A percentile compares a stretch with the other conserved stretches of the same genome.
Evolutionary conservation across 306 rosid genomes (phyloP).

Genomic region (Herpetospermum pedunculosum): DNA sequence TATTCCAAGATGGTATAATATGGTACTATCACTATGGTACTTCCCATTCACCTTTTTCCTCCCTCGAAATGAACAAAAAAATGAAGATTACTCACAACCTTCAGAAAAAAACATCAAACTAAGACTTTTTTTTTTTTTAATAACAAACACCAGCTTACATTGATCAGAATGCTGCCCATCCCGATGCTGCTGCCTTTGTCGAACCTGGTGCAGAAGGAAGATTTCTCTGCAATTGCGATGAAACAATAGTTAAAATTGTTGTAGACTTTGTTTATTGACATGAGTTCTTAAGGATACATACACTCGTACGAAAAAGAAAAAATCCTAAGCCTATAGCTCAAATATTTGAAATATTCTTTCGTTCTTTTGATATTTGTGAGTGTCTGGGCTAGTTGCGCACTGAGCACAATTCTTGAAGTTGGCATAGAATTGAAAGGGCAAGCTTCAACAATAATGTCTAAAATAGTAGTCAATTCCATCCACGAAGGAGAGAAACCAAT

Average conservation of each 20-base stretch:
- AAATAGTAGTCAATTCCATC: background rate
- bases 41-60: background rate
- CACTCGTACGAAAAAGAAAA: background rate
- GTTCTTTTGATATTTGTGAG: no score
- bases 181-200: constrained; percentile 49
- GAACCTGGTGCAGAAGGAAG: constrained; percentile 68
- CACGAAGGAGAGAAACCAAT: background rate
- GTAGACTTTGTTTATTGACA: constrained; percentile 2
- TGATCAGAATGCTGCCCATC: constrained; percentile 97
- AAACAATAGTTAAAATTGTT: constrained; percentile 1
- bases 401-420: background rate
- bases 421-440: background rate
- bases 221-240: constrained; percentile 44
- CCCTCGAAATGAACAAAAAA: constrained; percentile 1
- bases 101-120: constrained; percentile 16
- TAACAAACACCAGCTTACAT: constrained; percentile 1
- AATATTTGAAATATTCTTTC: background rate
- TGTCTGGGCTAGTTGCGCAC: no score
- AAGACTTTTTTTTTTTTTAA: constrained; percentile 16
- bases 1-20: background rate
- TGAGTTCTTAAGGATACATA: background rate
- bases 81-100: background rate
- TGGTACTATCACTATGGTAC: background rate
- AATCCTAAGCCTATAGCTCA: background rate
- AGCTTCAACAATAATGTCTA: background rate